Evolutionary conservation across 2,329 filamentous ascomycete genomes (phyloP), one percentile per base, ranked within the genome.

Genomic region (Fusarium protoensiforme): DNA sequence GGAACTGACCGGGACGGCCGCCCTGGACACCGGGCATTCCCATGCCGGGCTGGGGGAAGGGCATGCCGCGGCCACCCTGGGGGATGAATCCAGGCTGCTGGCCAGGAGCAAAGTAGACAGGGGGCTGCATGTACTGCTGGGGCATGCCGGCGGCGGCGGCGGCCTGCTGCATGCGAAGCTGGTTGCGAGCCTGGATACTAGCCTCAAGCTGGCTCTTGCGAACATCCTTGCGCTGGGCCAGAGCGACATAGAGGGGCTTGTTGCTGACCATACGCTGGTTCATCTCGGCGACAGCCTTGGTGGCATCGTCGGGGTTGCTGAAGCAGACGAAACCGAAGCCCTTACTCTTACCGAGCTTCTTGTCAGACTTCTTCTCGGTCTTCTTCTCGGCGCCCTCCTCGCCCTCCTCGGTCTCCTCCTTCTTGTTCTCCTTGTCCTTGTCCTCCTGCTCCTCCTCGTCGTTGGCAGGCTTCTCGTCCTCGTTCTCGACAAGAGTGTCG

Each of bases 311-410:
- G 69, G 96, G 95, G 89, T 97, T 98, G 90, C 94, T 96, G 89
- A 99, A 99, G 93, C 96, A 99, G 81, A 99, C 96, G 84, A 99
- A 99, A 80, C 96, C 96, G 83, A 99, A 99, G 83, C 96, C 96
- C 90, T 98, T 99, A 92, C 95, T 98, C 93, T 98, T 98, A 84
- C 96, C 96, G 69, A 97, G 89, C 86, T 89, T 91, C 84, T 89
- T 89, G 73, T 91, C 89, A 33, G 71, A 61, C 79, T 88, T 89
- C 80, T 90, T 87, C 72, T 89, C 85, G 85, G 87, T 77, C 84
- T 91, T 91, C 81, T 91, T 87, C 38, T 90, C 88, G 67, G 86
- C 83, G 61, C 80, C 83, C 46, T 87, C 84, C 66, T 86, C 84
- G 65, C 68, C 82, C 68, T 87, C 84, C 78, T 91, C 86, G 54